Evolutionary conservation across 2,329 filamentous ascomycete species (phyloP).

Genomic region (Microdochium paspali): DNA sequence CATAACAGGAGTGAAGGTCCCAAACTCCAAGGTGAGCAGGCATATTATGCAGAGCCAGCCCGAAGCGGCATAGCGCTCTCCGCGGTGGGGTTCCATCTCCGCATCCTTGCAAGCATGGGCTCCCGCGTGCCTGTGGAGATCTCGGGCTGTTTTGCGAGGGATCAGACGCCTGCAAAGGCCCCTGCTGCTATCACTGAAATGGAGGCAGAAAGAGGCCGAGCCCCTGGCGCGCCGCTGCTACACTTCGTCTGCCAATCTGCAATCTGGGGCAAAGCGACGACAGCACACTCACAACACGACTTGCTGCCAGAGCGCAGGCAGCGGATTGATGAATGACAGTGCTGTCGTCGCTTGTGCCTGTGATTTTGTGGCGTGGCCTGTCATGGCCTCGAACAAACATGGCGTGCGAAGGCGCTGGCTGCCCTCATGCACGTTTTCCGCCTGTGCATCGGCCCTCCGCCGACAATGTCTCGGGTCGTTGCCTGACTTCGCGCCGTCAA

Average conservation of each 20-base stretch:
- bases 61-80: neutral
- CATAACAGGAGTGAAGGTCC: too few relatives aligned
- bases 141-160: neutral
- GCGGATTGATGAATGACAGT: too few relatives aligned
- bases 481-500: too few relatives aligned
- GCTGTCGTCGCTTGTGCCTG: too few relatives aligned
- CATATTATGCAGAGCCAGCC: neutral
- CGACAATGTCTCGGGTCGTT: neutral
- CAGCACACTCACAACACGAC: too few relatives aligned
- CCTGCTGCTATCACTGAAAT: neutral
- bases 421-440: neutral
- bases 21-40: neutral
- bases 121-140: neutral
- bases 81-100: neutral
- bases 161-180: neutral
- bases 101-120: neutral
- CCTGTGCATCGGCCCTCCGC: too few relatives aligned
- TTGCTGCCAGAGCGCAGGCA: too few relatives aligned
- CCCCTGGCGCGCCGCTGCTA: too few relatives aligned
- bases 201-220: too few relatives aligned
- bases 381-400: neutral
- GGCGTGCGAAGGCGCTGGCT: neutral
- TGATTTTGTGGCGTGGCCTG: neutral
- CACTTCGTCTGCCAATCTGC: too few relatives aligned
- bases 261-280: too few relatives aligned